Evolutionary conservation across 148 eudicot genomes (phyloP), one percentile per base, ranked within the genome.

Genomic region (Rheum nobile): DNA sequence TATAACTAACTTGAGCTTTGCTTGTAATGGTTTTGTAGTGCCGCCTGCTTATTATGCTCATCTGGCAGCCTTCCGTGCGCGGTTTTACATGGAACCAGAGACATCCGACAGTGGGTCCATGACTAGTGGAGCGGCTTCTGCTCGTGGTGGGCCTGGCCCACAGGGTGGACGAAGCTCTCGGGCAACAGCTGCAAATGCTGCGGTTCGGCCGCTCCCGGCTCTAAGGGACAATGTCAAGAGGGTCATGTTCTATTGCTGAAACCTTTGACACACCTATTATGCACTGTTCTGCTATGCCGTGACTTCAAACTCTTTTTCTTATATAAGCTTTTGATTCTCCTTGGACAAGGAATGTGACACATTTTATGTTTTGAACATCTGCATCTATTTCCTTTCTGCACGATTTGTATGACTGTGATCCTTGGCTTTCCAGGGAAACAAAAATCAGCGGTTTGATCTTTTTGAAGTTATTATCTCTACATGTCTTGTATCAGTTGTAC

Each of bases 1-100:
- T 54, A 8, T 52, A 7, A 54, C 61, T 54, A 54, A 54, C 13
- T 6, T 55, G 8, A 37, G 19, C 0, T 28, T 14, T 3, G 28
- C 22, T 32, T 65, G 38, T 65, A 29, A 57, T 57, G 34, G 14
- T 68, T 67, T 68, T 71, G 71, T 76, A 89, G 93, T 89, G 77
- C 93, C 93, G 22, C 91, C 94, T 8, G 94, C 94, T 26, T 89
- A 89, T 75, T 87, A 89, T 77, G 93, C 93, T 41, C 93, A 89
- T 82, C 80, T 89, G 29, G 93, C 93, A 73, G 93, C 93, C 57
- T 89, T 87, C 77, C 84, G 93, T 11, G 93, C 93, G 6, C 88
- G 93, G 0, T 87, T 87, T 72, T 89, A 89, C 74, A 85, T 89
- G 91, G 91, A 88, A 75, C 89, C 91, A 3, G 86, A 85, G 75